Conservation (phyloP, 306 rosid genomes). For the Inga laurina region DNA sequence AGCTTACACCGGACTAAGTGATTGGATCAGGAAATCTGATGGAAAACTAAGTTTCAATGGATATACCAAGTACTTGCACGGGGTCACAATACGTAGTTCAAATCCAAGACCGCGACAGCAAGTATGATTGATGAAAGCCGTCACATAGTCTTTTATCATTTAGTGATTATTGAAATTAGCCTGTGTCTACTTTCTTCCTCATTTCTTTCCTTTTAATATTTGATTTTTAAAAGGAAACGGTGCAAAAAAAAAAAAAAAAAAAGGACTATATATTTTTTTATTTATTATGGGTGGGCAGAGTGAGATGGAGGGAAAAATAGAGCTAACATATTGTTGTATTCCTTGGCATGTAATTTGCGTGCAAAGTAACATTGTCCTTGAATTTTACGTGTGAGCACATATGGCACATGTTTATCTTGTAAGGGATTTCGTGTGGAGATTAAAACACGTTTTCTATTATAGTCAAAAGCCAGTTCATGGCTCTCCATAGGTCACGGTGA, state of each 20-base stretch:
- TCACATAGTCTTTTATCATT: background rate
- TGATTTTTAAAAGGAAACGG: slow-evolving; percentile 37
- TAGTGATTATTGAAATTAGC: slow-evolving; percentile 42
- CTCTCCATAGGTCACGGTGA: background rate
- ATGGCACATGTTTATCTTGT: slow-evolving; percentile 38
- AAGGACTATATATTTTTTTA: slow-evolving; percentile 34
- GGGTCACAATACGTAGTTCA: slow-evolving; percentile 75
- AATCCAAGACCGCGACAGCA: slow-evolving; percentile 63
- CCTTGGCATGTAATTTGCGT: slow-evolving; percentile 46
- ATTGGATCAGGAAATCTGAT: slow-evolving; percentile 86
- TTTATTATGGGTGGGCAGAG: slow-evolving; percentile 15
- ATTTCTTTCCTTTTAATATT: background rate
- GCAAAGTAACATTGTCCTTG: slow-evolving; percentile 41
- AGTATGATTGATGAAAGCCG: slow-evolving; percentile 31
- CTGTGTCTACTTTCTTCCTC: slow-evolving; percentile 30
- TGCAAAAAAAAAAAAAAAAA: slow-evolving; percentile 5
- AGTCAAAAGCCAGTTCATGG: slow-evolving; percentile 29
- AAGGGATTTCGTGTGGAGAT: slow-evolving; percentile 45
- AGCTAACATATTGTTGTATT: slow-evolving; percentile 49
- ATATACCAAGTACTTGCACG: slow-evolving; percentile 87
- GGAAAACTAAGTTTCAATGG: slow-evolving; percentile 88
- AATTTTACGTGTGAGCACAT: slow-evolving; percentile 44
- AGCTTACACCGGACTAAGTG: slow-evolving; percentile 65
- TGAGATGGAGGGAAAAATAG: slow-evolving; percentile 32
- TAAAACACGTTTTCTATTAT: slow-evolving; percentile 20